Evolutionary conservation across 257 asterid genomes (phyloP).

Genomic region (Petrea volubilis): DNA sequence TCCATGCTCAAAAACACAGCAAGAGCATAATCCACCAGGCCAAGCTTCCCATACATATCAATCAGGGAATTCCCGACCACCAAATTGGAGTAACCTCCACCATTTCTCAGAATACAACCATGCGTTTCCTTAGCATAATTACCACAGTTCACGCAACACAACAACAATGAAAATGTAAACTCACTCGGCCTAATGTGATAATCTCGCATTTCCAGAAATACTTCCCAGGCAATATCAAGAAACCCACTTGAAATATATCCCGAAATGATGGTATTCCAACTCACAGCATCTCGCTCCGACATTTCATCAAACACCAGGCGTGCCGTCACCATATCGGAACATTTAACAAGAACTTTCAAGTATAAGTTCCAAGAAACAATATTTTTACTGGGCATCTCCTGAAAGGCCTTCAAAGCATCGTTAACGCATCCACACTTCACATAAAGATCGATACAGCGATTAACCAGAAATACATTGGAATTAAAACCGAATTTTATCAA

Average conservation of each 20-base stretch:
- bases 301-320: slow-evolving; percentile 61
- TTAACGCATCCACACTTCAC: slow-evolving; percentile 34
- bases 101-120: slow-evolving; percentile 46
- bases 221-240: slow-evolving; percentile 37
- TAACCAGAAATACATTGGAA: slow-evolving; percentile 47
- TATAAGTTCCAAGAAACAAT: slow-evolving; percentile 64
- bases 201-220: slow-evolving; percentile 48
- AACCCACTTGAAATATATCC: slow-evolving; percentile 49
- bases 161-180: slow-evolving; percentile 55
- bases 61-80: slow-evolving; percentile 67
- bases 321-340: slow-evolving; percentile 38
- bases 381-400: slow-evolving; percentile 48
- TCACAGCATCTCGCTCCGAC: slow-evolving; percentile 67
- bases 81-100: slow-evolving; percentile 42
- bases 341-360: slow-evolving; percentile 30
- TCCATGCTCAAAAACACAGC: slow-evolving; percentile 57
- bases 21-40: slow-evolving; percentile 57
- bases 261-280: slow-evolving; percentile 71
- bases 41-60: slow-evolving; percentile 69
- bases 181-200: slow-evolving; percentile 53
- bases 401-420: slow-evolving; percentile 51
- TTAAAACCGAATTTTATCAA: slow-evolving; percentile 51
- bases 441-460: slow-evolving; percentile 59
- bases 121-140: slow-evolving; percentile 64
- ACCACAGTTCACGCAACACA: slow-evolving; percentile 41